Percentiles rank a stretch among this genome's conserved stretches.
Evolutionary conservation across 495 filamentous ascomycete species (phyloP).

Genomic region (Friedmanniomyces endolithicus): DNA sequence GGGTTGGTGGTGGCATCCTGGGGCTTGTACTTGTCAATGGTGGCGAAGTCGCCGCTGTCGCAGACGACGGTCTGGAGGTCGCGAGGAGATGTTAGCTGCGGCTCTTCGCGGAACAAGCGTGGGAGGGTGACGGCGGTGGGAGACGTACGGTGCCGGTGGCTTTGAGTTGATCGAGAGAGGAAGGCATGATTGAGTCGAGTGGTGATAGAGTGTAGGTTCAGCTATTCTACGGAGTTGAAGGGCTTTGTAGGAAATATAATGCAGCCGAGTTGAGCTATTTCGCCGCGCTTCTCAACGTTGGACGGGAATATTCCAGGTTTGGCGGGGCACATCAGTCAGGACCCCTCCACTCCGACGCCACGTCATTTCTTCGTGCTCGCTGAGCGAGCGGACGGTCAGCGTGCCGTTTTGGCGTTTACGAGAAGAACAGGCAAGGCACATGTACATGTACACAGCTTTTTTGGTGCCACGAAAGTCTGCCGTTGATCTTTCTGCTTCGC

Average conservation of each 20-base stretch:
- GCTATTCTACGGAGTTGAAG: background rate
- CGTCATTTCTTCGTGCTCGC: background rate
- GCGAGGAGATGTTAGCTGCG: slow-evolving; percentile 8
- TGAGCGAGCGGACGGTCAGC: no score
- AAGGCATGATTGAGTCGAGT: slow-evolving; percentile 45
- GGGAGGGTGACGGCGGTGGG: background rate
- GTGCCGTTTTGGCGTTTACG: no score
- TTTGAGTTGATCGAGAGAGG: slow-evolving; percentile 92
- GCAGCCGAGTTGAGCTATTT: no score
- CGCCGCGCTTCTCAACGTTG: background rate
- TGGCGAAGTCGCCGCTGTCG: slow-evolving; percentile 77
- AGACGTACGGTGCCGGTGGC: slow-evolving; percentile 80
- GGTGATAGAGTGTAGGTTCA: no score
- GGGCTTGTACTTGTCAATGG: slow-evolving; percentile 99
- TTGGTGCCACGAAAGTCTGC: no score
- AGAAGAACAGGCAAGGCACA: no score
- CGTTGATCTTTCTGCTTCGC: no score
- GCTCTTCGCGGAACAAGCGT: background rate
- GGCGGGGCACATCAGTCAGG: no score
- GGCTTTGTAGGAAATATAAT: background rate
- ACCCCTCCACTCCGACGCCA: no score
- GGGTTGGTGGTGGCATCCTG: slow-evolving; percentile 99
- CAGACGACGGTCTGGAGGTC: slow-evolving; percentile 68
- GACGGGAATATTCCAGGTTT: background rate
- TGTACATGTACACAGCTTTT: no score